Evolutionary conservation across 1,284 basidiomycete genomes (phyloP).

Genomic region (Pterulicium gracile): DNA sequence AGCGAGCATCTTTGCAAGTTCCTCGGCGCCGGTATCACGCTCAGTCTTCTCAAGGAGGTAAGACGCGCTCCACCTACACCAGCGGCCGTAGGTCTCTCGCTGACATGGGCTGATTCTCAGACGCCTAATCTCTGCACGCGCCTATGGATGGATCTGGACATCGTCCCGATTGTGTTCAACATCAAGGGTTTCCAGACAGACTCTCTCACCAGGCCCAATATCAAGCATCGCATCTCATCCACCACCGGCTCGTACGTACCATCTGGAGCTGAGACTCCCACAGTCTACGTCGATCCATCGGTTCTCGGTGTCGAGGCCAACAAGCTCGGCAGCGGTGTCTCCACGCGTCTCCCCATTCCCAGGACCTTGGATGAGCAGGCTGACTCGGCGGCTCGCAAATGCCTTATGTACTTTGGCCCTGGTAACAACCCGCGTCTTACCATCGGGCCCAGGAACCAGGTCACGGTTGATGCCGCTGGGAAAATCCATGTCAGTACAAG

Average conservation of each 20-base stretch:
- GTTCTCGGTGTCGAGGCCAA: constrained; percentile 30
- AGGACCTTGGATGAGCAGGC: constrained; percentile 75
- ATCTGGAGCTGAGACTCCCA: constrained; percentile 65
- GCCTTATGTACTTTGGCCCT: constrained; percentile 71
- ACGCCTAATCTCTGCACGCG: constrained; percentile 67
- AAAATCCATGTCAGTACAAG: constrained; percentile 49
- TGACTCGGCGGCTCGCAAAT: constrained; percentile 73
- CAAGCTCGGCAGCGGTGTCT: constrained; percentile 33
- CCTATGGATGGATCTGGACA: constrained; percentile 66
- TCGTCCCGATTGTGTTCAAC: constrained; percentile 74
- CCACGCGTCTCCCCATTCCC: constrained; percentile 54
- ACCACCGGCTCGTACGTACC: constrained; percentile 64
- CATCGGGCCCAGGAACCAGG: constrained; percentile 72
- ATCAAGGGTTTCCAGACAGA: constrained; percentile 75
- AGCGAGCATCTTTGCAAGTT: constrained; percentile 74
- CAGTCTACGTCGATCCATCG: constrained; percentile 44
- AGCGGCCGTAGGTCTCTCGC: constrained; percentile 21
- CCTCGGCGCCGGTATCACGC: constrained; percentile 51
- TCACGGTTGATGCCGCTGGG: constrained; percentile 68
- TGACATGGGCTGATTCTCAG: constrained; percentile 35
- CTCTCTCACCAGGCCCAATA: constrained; percentile 57
- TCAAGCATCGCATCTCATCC: constrained; percentile 71
- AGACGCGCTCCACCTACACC: no score
- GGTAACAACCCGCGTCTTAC: constrained; percentile 69
- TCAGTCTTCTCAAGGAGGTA: constrained; percentile 36